Base-by-base conservation (phyloP, 225 moss, liverwort and hornwort genomes). In the Marchantia polymorpha region DNA sequence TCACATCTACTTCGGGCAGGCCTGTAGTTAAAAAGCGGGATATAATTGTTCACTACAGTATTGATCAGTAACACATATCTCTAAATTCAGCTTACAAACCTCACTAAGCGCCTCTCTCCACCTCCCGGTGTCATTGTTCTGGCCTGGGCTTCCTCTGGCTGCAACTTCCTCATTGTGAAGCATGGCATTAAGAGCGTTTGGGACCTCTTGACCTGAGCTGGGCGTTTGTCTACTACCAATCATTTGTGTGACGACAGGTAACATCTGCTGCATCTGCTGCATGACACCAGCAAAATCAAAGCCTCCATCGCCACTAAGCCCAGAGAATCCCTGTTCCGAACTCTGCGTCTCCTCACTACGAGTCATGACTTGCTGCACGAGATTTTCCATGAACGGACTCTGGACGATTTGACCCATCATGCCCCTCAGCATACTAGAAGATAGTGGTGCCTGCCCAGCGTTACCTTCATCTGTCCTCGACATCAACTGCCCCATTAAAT, bases 191-290 rank as follows among this genome's bases (percentile, higher is more conserved):
- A 84, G 77, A 55, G 90, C 85, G 52, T 69, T 80, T 69, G 87
- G 58, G 76, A 85, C 74, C 66, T 87, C 90, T 72, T 87, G 91
- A 69, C 80, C 86, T 72, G 86, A 79, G 79, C 80, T 87, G 50
- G 91, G 65, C 10, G 89, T 70, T 72, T 58, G 81, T 61, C 92
- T 91, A 79, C 90, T 89, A 78, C 88, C 87, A 72, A 97, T 83
- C 92, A 97, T 91, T 85, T 94, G 97, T 63, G 97, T 90, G 52
- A 97, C 87, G 52, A 93, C 93, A 47, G 97, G 97, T 77, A 99
- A 82, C n/a, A n/a, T n/a, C n/a, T n/a, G n/a, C n/a, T n/a, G n/a
- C 92, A 99, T 88, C 55, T 94, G 97, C 75, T 94, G 93, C 86
- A 94, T 58, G 77, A 92, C 90, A 3, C 91, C 89, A 30, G 90